phyloP scores from a whole-genome alignment of 192 early-diverging fungal species.

The Coemansia sp. region DNA sequence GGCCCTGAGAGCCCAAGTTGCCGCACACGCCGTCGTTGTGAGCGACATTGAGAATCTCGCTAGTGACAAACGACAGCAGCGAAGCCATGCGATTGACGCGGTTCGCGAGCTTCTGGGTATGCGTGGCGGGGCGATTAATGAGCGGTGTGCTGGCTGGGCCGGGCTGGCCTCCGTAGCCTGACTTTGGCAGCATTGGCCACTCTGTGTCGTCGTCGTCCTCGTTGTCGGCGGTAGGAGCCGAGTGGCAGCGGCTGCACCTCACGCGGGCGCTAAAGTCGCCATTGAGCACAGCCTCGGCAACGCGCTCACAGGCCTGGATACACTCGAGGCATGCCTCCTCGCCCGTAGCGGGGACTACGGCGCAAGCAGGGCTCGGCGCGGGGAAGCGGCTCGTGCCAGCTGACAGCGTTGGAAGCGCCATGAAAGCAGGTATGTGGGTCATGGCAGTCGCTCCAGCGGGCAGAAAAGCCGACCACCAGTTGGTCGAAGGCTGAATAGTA shows the following conservation, averaged over 20 bases:
- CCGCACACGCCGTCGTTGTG: constrained; percentile 74
- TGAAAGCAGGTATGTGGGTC: constrained; percentile 20
- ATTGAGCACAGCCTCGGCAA: constrained; percentile 48
- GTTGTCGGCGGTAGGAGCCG: background rate
- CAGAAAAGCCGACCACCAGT: constrained; percentile 51
- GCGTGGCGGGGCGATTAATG: constrained; percentile 29
- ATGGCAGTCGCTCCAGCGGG: constrained; percentile 2
- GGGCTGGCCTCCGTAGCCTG: background rate
- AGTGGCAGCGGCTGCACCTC: constrained; percentile 52
- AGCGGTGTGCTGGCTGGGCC: constrained; percentile 25
- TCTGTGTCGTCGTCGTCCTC: constrained; percentile 14
- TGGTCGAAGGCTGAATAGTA: constrained; percentile 8
- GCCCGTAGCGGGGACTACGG: constrained; percentile 29
- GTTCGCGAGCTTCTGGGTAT: constrained; percentile 50
- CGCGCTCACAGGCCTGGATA: constrained; percentile 53
- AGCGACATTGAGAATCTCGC: constrained; percentile 69
- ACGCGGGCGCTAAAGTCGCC: constrained; percentile 54
- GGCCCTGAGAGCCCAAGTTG: constrained; percentile 66
- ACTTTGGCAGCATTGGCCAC: constrained; percentile 28
- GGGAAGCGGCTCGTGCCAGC: constrained; percentile 34
- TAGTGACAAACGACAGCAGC: constrained; percentile 46
- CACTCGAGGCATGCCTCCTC: constrained; percentile 51
- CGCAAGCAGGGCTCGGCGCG: constrained; percentile 28
- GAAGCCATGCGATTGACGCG: constrained; percentile 57
- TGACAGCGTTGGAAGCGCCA: constrained; percentile 43